Base-by-base conservation (phyloP, 2,329 filamentous ascomycete genomes). In the Penicillium thymicola region DNA sequence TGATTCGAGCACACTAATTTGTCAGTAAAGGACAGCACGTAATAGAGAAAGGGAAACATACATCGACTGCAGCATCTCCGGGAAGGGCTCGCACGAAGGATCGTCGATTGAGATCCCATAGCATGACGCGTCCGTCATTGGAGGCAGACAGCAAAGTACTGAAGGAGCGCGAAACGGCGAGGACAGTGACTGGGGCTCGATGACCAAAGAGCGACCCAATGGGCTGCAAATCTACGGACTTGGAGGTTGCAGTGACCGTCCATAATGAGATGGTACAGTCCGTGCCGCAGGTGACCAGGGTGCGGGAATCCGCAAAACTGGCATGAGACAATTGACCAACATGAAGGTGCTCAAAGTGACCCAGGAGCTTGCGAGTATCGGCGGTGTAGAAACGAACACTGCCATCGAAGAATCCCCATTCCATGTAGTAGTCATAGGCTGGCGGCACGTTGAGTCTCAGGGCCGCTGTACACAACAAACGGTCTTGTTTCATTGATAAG, bases 401-500 rank as follows among this genome's bases (percentile, higher is more conserved):
- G 65, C 90, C 90, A 72, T 99, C 94, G 0, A 90, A 89, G 66
- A 95, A 97, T 1, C 93, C 93, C 93, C 93, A 97, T 76, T 97
- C 92, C 64, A 97, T 83, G 67, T 91, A 96, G 65, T 92, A 92
- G 74, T 97, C 92, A 69, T 91, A 96, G 48, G 79, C 78, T 0
- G 93, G 92, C 0, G 92, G 89, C 13, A 97, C 86, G 67, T 97
- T 94, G 41, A 97, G 81, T 21, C 91, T 84, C 74, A 96, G 91
- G 0, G 92, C 86, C 16, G 90, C 89, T 4, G 91, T 88, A 67
- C 89, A 95, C 4, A 97, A 80, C 5, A 97, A 78, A 14, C 90
- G 87, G 68, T 97, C 92, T 9, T 90, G 81, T 66, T 91, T 94
- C 9, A 86, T 78, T 0, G 90, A 88, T 30, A 99, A 78, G 1